Conservation (phyloP, 495 filamentous ascomycete species). For the Aspergillus biplanus region DNA sequence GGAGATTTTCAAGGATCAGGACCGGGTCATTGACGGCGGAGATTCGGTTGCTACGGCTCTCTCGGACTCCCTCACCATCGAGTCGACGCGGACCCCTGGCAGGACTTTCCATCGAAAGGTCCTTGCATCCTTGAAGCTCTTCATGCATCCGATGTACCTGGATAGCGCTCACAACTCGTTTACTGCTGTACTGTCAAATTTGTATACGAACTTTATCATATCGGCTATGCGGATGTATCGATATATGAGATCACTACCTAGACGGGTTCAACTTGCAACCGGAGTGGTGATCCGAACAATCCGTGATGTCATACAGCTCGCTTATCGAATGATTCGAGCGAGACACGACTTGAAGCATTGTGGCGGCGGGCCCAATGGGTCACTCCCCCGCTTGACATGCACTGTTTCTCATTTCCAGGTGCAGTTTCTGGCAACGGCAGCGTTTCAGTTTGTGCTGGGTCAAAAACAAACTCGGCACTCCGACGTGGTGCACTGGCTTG, state of each 20-base stretch:
- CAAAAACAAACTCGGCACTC: slow-evolving; percentile 72
- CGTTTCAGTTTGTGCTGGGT: slow-evolving; percentile 65
- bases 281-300: slow-evolving; percentile 68
- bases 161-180: slow-evolving; percentile 80
- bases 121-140: slow-evolving; percentile 80
- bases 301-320: slow-evolving; percentile 64
- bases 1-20: slow-evolving; percentile 68
- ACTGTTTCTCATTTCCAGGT: slow-evolving; percentile 66
- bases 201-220: slow-evolving; percentile 74
- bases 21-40: slow-evolving; percentile 53
- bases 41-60: slow-evolving; percentile 37
- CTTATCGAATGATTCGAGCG: slow-evolving; percentile 66
- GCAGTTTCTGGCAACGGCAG: slow-evolving; percentile 67
- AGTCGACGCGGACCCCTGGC: slow-evolving; percentile 69
- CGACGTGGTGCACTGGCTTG: slow-evolving; percentile 65
- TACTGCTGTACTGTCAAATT: slow-evolving; percentile 67
- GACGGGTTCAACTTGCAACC: slow-evolving; percentile 53
- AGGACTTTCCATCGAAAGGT: slow-evolving; percentile 77
- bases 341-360: slow-evolving; percentile 44
- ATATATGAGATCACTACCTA: slow-evolving; percentile 67
- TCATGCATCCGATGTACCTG: slow-evolving; percentile 86
- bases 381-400: slow-evolving; percentile 48
- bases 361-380: neutral
- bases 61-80: slow-evolving; percentile 74
- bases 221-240: slow-evolving; percentile 83